Evolutionary conservation across 371 early-diverging fungal genomes (phyloP).

Genomic region (Syncephalis fuscata): DNA sequence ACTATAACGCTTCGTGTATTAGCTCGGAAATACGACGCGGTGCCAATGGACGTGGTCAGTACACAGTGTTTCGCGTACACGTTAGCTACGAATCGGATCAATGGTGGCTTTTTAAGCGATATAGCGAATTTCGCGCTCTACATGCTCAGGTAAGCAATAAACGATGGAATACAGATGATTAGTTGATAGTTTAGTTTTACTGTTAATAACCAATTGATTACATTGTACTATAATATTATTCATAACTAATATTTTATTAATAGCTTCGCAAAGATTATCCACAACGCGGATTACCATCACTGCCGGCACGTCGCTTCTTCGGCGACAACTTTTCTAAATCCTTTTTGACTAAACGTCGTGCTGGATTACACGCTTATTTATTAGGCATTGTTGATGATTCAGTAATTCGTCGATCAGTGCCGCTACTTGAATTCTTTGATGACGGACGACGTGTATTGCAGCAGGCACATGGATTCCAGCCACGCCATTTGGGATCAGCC

Average conservation of each 20-base stretch:
- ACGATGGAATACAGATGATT: no score
- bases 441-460: no score
- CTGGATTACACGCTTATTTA: neutral
- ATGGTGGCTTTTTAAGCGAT: slow-evolving; percentile 1
- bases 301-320: neutral
- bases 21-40: no score
- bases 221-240: no score
- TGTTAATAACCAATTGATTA: no score
- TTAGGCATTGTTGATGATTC: neutral
- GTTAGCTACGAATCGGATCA: neutral
- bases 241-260: no score
- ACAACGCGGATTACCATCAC: neutral
- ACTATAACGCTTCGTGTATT: no score
- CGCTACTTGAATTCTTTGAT: no score
- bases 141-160: neutral
- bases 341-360: neutral
- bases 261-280: neutral
- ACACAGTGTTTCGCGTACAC: neutral
- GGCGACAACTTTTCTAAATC: neutral
- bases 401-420: neutral
- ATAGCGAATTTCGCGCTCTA: slow-evolving; percentile 1
- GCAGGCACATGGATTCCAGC: no score
- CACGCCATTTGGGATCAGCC: neutral
- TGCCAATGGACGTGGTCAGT: neutral
- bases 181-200: no score